These are phyloP conservation scores for Hordeum vulgare DNA, from an alignment of 176 grass and related monocot species.

Conservation along the genomic window MorexV3_pseudomolecules_assembly NC_058519.1:222818921-222819420, in stretches of 20 bases:
- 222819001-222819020: neutral
- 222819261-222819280: neutral
- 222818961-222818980: neutral
- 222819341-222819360: neutral
- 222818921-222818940: slow-evolving; percentile 23
- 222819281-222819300: neutral
- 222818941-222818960: slow-evolving; percentile 3
- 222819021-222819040: neutral
- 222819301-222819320: slow-evolving; percentile 30
- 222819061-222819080: no score
- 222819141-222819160: neutral
- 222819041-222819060: neutral
- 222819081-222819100: neutral
- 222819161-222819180: neutral
- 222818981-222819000: neutral
- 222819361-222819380: neutral
- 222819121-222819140: neutral
- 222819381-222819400: neutral
- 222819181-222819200: neutral
- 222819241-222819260: slow-evolving; percentile 22
- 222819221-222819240: neutral
- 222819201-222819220: neutral
- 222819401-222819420: no score
- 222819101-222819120: neutral
- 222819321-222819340: neutral